These are phyloP conservation scores for Quercus lobata DNA, from an alignment of 331 rosid genomes.

Conservation along the genomic window DNA sequence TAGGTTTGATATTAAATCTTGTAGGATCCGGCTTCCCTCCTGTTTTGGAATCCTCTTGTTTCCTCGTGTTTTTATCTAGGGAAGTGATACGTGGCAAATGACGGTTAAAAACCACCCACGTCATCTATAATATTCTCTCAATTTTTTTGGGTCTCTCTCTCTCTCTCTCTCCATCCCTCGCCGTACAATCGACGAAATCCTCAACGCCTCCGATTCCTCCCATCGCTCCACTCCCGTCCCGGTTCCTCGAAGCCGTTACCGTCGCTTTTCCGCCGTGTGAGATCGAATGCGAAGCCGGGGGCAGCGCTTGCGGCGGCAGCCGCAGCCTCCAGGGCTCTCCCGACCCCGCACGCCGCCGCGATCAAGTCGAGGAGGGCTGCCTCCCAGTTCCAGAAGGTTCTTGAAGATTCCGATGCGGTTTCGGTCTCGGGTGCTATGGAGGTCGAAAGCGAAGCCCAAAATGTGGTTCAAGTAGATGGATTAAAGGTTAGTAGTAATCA, in stretches of 20 bases:
- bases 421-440: not conserved
- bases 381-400: slow-evolving; percentile 29
- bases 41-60: too few relatives aligned
- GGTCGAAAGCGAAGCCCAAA: slow-evolving; percentile 26
- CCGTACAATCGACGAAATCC: slow-evolving; percentile 76
- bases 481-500: slow-evolving; percentile 16
- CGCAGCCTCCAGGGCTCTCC: slow-evolving; percentile 81
- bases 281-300: slow-evolving; percentile 86
- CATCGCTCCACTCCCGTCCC: slow-evolving; percentile 25
- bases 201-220: slow-evolving; percentile 65
- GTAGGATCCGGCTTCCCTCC: too few relatives aligned
- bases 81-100: too few relatives aligned
- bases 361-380: slow-evolving; percentile 66
- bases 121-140: too few relatives aligned
- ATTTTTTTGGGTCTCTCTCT: too few relatives aligned
- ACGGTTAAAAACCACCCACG: too few relatives aligned
- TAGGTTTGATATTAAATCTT: too few relatives aligned
- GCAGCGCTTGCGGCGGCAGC: slow-evolving; percentile 93
- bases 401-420: not conserved
- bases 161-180: slow-evolving; percentile 22
- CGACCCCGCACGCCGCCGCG: slow-evolving; percentile 84
- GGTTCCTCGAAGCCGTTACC: slow-evolving; percentile 53
- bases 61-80: fast-evolving
- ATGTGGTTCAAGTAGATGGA: slow-evolving; percentile 19
- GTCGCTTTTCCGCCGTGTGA: slow-evolving; percentile 61